Conservation (phyloP, 1,139 yeast genomes). For the Zhuliangozyma blackwelliae region DNA sequence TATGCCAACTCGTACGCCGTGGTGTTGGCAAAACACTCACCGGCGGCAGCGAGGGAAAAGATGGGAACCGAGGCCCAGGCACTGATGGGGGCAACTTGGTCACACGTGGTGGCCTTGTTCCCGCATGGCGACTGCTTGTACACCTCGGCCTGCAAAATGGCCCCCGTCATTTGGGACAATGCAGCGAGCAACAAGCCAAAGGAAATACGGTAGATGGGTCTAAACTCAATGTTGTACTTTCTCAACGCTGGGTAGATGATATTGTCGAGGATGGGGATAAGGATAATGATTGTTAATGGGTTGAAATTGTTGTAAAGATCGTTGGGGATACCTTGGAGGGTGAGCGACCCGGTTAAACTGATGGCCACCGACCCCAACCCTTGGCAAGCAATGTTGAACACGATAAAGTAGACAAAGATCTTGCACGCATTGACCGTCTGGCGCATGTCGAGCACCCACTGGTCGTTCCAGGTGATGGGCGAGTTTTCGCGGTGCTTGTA, state of each 20-base stretch:
- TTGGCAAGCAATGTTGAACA: constrained; percentile 61
- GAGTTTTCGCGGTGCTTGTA: constrained; percentile 23
- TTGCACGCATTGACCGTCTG: constrained; percentile 58
- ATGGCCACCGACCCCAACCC: constrained; percentile 62
- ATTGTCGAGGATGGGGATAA: constrained; percentile 62
- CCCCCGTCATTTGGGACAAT: constrained; percentile 39
- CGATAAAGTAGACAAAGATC: constrained; percentile 58
- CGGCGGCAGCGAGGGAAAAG: constrained; percentile 55
- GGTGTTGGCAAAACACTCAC: constrained; percentile 66
- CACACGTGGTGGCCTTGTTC: constrained; percentile 44
- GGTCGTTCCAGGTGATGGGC: constrained; percentile 45
- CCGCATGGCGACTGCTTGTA: constrained; percentile 40
- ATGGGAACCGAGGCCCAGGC: constrained; percentile 55
- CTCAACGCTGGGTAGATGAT: constrained; percentile 55
- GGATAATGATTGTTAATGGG: constrained; percentile 59
- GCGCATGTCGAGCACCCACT: constrained; percentile 59
- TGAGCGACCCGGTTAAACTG: constrained; percentile 65
- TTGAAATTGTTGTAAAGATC: constrained; percentile 67
- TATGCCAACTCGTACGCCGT: constrained; percentile 71
- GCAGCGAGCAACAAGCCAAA: constrained; percentile 35
- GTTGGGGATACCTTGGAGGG: constrained; percentile 64
- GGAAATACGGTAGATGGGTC: constrained; percentile 33
- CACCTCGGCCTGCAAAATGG: constrained; percentile 32
- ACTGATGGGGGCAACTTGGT: constrained; percentile 45
- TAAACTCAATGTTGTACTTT: constrained; percentile 35